Evolutionary conservation across 129 eudicot species (phyloP).

Genomic region (Centella asiatica): DNA sequence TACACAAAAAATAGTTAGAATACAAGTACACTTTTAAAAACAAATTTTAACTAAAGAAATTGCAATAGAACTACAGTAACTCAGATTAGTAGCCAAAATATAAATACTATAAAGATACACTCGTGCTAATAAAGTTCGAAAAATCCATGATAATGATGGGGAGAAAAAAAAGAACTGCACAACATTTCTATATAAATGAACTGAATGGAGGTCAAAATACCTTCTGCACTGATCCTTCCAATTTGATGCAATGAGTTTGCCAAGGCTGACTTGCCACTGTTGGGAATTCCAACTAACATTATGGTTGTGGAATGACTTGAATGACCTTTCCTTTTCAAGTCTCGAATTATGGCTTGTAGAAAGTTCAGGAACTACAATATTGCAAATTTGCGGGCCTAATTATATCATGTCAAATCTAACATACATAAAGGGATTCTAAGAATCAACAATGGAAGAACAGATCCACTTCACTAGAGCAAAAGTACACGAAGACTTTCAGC

Average conservation of each 20-base stretch:
- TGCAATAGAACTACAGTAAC: neutral
- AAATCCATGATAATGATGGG: neutral
- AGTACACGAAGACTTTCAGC: neutral
- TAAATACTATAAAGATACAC: no score
- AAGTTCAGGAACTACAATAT: conserved; percentile 58
- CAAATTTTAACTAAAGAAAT: neutral
- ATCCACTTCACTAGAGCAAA: no score
- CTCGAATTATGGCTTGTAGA: conserved; percentile 68
- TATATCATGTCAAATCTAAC: conserved; percentile 3
- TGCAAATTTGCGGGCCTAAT: conserved; percentile 9
- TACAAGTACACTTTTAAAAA: neutral
- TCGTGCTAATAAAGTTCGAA: no score
- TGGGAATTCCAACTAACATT: conserved; percentile 83
- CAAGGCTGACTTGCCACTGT: conserved; percentile 83
- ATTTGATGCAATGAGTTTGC: conserved; percentile 81
- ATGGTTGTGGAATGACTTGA: conserved; percentile 45
- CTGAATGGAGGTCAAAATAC: conserved; percentile 20
- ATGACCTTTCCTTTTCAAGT: conserved; percentile 34
- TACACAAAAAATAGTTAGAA: conserved; percentile 12
- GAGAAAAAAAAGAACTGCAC: neutral
- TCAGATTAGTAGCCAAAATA: no score
- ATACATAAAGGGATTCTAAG: neutral
- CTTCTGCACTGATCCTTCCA: conserved; percentile 77
- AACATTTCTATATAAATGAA: neutral
- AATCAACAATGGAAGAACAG: no score